Percentiles rank a stretch among this genome's conserved stretches.
phyloP scores from a whole-genome alignment of 768 basidiomycete genomes.

The Agrocybe praecox region DNA sequence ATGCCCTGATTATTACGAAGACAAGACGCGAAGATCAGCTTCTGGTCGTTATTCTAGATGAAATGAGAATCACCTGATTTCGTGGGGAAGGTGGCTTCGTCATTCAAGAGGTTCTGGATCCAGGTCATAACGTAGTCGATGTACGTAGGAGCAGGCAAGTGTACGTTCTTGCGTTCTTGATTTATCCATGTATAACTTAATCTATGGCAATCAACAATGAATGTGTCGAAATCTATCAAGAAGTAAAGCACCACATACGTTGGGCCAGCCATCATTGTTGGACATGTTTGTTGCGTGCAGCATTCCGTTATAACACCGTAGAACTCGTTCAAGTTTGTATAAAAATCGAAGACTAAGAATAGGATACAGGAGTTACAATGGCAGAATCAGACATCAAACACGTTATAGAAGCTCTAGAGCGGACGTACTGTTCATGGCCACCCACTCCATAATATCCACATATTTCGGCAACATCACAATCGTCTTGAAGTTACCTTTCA shows the following conservation, averaged over 20 bases:
- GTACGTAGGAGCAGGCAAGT: slow-evolving; percentile 93
- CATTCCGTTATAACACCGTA: slow-evolving; percentile 95
- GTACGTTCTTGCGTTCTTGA: slow-evolving; percentile 88
- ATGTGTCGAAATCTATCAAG: too few relatives aligned
- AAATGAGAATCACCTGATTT: slow-evolving; percentile 73
- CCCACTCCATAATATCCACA: slow-evolving; percentile 99
- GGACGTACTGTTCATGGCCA: slow-evolving; percentile 71
- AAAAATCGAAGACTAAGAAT: slow-evolving; percentile 90
- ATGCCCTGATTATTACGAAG: slow-evolving; percentile 53
- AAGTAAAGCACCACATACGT: slow-evolving; percentile 54
- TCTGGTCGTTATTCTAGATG: neutral
- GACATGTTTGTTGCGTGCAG: slow-evolving; percentile 88
- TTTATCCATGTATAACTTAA: slow-evolving; percentile 99
- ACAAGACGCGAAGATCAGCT: neutral
- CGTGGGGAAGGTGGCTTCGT: slow-evolving; percentile 91
- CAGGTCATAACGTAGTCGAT: slow-evolving; percentile 99
- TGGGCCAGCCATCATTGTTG: slow-evolving; percentile 90
- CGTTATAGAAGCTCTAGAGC: neutral
- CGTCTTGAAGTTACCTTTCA: slow-evolving; percentile 98
- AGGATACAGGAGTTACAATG: neutral
- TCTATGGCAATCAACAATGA: slow-evolving; percentile 38
- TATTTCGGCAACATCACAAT: slow-evolving; percentile 96
- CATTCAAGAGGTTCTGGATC: slow-evolving; percentile 94
- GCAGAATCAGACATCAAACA: neutral
- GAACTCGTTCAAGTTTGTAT: slow-evolving; percentile 95